Evolutionary conservation across 129 eudicot genomes (phyloP).

Genomic region (Glebionis coronaria): DNA sequence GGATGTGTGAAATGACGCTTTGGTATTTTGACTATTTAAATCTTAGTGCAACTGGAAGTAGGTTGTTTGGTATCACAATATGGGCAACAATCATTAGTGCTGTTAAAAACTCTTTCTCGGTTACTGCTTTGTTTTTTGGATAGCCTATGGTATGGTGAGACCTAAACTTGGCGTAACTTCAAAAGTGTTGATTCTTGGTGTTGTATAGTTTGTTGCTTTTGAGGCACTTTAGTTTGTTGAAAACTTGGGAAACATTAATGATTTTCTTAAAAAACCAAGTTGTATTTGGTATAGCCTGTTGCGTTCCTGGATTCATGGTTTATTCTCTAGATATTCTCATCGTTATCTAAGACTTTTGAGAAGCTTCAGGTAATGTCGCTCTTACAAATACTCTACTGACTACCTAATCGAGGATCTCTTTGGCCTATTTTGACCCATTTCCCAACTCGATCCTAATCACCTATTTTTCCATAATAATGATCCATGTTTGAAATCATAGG

Average conservation of each 20-base stretch:
- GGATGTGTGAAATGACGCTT: slow-evolving; percentile 73
- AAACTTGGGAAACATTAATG: slow-evolving; percentile 65
- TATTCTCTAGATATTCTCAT: slow-evolving; percentile 75
- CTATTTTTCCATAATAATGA: too few relatives aligned
- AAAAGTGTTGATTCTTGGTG: slow-evolving; percentile 52
- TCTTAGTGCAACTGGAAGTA: slow-evolving; percentile 53
- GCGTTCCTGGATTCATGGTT: slow-evolving; percentile 67
- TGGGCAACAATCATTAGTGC: slow-evolving; percentile 71
- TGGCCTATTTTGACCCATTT: too few relatives aligned
- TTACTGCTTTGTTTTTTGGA: slow-evolving; percentile 62
- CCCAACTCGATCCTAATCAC: too few relatives aligned
- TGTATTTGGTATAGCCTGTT: slow-evolving; percentile 68
- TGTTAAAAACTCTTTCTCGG: slow-evolving; percentile 62
- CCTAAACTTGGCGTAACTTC: slow-evolving; percentile 71
- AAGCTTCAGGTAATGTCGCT: slow-evolving; percentile 67
- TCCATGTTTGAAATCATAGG: too few relatives aligned
- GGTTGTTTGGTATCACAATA: slow-evolving; percentile 60
- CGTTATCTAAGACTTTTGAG: too few relatives aligned
- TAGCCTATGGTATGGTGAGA: slow-evolving; percentile 77
- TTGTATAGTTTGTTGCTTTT: slow-evolving; percentile 52
- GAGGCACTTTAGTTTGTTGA: slow-evolving; percentile 72
- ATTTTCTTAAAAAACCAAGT: slow-evolving; percentile 53
- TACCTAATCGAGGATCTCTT: too few relatives aligned
- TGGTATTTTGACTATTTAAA: slow-evolving; percentile 80
- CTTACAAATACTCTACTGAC: neutral